Evolutionary conservation across 495 filamentous ascomycete genomes (phyloP).

Genomic region (Aspergillus diversus): DNA sequence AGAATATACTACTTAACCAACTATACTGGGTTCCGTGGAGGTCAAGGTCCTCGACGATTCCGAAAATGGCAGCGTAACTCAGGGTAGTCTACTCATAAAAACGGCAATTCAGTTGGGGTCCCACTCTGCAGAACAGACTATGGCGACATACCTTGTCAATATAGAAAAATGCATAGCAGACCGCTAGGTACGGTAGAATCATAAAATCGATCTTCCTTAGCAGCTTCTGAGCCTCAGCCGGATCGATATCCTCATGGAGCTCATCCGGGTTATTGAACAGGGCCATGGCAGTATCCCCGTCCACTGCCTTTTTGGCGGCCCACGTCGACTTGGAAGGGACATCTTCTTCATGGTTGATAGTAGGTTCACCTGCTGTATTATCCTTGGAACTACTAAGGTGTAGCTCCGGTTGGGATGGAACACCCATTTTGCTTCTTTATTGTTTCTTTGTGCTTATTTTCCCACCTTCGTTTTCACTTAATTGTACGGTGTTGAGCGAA

Average conservation of each 20-base stretch:
- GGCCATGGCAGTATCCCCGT: constrained; percentile 51
- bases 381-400: constrained; percentile 28
- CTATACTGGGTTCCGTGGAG: constrained; percentile 54
- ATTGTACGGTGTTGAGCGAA: neutral
- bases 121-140: constrained; percentile 1
- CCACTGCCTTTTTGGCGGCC: constrained; percentile 32
- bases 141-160: constrained; percentile 52
- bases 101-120: neutral
- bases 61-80: constrained; percentile 63
- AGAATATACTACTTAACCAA: constrained; percentile 55
- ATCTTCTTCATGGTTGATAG: constrained; percentile 33
- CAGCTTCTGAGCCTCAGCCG: constrained; percentile 50
- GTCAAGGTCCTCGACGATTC: constrained; percentile 52
- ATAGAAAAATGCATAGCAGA: constrained; percentile 65
- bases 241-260: constrained; percentile 51
- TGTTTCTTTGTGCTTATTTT: neutral
- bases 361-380: constrained; percentile 26
- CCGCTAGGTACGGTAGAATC: constrained; percentile 53
- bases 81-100: constrained; percentile 51
- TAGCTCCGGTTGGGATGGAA: constrained; percentile 18
- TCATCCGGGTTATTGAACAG: constrained; percentile 47
- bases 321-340: constrained; percentile 30
- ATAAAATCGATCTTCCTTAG: constrained; percentile 60
- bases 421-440: constrained; percentile 7
- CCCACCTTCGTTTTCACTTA: neutral